phyloP scores from a whole-genome alignment of 2,329 filamentous ascomycete genomes.

The Alternaria angustiovoidea region DNA sequence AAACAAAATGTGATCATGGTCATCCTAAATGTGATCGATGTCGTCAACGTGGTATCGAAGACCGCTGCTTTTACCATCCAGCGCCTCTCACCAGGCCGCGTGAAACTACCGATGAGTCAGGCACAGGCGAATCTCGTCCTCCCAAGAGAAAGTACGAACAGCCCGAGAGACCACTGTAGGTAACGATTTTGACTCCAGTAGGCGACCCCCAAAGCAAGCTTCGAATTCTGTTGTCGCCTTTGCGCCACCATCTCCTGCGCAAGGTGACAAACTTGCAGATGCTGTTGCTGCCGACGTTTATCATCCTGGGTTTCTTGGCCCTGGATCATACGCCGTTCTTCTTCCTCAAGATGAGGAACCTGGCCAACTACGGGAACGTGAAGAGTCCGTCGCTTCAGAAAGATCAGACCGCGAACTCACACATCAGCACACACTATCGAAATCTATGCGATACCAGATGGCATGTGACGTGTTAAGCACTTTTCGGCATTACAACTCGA shows the following conservation, averaged over 20 bases:
- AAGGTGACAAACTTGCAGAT: conserved; percentile 39
- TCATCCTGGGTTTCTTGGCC: conserved; percentile 45
- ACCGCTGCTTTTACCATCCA: conserved; percentile 47
- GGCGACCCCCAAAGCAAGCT: conserved; percentile 29
- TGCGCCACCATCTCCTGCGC: conserved; percentile 21
- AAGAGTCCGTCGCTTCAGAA: conserved; percentile 37
- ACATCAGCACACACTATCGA: conserved; percentile 42
- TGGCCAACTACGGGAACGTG: conserved; percentile 23
- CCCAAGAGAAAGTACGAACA: conserved; percentile 41
- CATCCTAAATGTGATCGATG: conserved; percentile 45
- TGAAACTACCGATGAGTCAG: conserved; percentile 19
- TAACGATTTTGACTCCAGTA: conserved; percentile 10
- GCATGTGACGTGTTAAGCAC: conserved; percentile 36
- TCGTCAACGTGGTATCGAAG: conserved; percentile 42
- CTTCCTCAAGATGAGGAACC: conserved; percentile 39
- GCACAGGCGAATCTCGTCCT: conserved; percentile 25
- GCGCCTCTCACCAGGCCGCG: conserved; percentile 45
- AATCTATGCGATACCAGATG: conserved; percentile 42
- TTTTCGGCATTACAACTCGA: conserved; percentile 37
- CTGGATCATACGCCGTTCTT: conserved; percentile 43
- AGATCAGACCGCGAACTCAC: conserved; percentile 38
- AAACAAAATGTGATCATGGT: conserved; percentile 45
- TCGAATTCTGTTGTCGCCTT: conserved; percentile 15
- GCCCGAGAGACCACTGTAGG: not conserved
- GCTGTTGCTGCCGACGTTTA: conserved; percentile 44